Percentiles rank a stretch among this genome's conserved stretches.
Conservation (phyloP, 169 alveolate genomes). For the Eimeria maxima region DNA sequence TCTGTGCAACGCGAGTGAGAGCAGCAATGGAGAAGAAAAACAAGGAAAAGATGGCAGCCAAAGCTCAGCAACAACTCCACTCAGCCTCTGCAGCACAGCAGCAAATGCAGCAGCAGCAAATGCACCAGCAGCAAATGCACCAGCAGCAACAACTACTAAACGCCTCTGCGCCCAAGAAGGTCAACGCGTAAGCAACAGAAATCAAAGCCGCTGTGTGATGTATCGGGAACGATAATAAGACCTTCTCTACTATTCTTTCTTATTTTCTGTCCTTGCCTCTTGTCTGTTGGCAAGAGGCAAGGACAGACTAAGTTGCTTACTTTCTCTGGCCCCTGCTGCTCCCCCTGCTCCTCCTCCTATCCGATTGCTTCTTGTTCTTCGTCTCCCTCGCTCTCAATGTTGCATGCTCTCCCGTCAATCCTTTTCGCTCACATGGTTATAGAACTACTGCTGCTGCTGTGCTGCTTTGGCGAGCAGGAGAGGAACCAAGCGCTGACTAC, state of each 20-base stretch:
- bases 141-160: not conserved
- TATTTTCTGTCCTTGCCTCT: not conserved
- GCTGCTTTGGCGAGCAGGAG: not conserved
- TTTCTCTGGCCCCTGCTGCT: not conserved
- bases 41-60: constrained; percentile 19
- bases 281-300: too few relatives aligned
- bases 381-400: not conserved
- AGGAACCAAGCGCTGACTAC: too few relatives aligned
- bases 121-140: not conserved
- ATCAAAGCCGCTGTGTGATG: not conserved
- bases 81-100: not conserved
- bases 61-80: not conserved
- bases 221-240: too few relatives aligned
- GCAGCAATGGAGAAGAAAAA: constrained; percentile 17
- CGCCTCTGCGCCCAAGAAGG: not conserved
- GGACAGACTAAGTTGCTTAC: not conserved
- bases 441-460: too few relatives aligned
- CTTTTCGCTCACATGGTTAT: too few relatives aligned
- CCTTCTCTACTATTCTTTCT: not conserved
- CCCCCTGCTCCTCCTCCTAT: too few relatives aligned
- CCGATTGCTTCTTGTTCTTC: not conserved
- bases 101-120: not conserved
- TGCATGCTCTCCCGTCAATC: not conserved
- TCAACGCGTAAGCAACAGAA: not conserved
- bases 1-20: constrained; percentile 63